Conservation (phyloP, 192 early-diverging fungal species). For the Linderina pennispora region DNA sequence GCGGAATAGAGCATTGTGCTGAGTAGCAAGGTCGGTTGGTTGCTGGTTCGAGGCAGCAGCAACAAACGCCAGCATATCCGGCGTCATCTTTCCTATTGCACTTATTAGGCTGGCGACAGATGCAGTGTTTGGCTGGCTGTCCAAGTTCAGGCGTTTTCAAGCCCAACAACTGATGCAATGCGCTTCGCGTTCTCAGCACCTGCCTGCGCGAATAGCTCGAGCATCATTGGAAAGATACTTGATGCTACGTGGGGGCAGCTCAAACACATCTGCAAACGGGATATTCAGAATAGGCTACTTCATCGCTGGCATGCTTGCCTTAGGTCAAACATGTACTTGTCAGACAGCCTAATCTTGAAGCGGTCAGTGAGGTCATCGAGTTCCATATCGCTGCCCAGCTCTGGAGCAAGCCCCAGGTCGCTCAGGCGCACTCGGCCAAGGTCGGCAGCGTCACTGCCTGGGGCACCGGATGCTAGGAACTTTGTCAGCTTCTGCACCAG, state of each 20-base stretch:
- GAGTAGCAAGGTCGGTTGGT: slow-evolving; percentile 7
- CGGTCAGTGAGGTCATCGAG: slow-evolving; percentile 11
- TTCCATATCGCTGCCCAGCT: too few species aligned
- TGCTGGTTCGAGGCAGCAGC: slow-evolving; percentile 1
- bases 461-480: not conserved
- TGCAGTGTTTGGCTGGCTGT: not conserved
- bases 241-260: slow-evolving; percentile 9
- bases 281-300: slow-evolving; percentile 12
- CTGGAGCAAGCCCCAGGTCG: not conserved
- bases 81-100: slow-evolving; percentile 9
- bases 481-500: too few species aligned
- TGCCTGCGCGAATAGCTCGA: too few species aligned
- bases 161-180: too few species aligned
- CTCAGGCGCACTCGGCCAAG: not conserved
- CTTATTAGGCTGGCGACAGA: slow-evolving; percentile 8
- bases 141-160: slow-evolving; percentile 1
- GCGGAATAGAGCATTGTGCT: slow-evolving; percentile 7
- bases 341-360: slow-evolving; percentile 6
- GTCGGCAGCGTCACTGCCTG: not conserved
- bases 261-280: slow-evolving; percentile 27
- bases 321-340: slow-evolving; percentile 7
- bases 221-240: slow-evolving; percentile 17
- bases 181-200: too few species aligned
- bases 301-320: not conserved
- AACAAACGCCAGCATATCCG: not conserved